phyloP scores from a whole-genome alignment of 108 stramenopile genomes.

The Fragilaria radians region DNA sequence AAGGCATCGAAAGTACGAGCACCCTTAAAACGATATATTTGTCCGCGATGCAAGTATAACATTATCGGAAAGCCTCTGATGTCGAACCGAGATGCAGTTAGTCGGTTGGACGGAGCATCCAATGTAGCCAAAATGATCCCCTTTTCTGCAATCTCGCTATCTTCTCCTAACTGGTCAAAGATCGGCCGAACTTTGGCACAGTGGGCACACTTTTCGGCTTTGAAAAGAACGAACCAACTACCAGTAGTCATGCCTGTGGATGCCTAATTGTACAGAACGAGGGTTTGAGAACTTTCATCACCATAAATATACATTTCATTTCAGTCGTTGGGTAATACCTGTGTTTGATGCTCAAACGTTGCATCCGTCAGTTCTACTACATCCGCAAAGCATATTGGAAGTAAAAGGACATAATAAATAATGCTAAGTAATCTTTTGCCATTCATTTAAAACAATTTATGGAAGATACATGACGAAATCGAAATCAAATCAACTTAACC shows the following conservation, averaged over 20 bases:
- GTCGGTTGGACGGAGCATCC: slow-evolving; percentile 7
- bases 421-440: too few species aligned
- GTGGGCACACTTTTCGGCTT: slow-evolving; percentile 2
- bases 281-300: background rate
- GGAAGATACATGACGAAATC: too few species aligned
- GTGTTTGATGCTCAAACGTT: slow-evolving; percentile 56
- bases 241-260: slow-evolving; percentile 46
- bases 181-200: background rate
- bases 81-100: background rate
- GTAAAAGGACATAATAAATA: too few species aligned
- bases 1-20: background rate
- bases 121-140: slow-evolving; percentile 3
- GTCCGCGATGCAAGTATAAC: background rate
- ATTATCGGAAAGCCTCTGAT: slow-evolving; percentile 4
- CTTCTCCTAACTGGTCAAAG: background rate
- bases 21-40: background rate
- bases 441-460: too few species aligned
- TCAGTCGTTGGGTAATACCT: background rate
- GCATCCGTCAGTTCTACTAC: slow-evolving; percentile 44
- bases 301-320: background rate
- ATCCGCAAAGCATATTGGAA: background rate
- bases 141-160: background rate
- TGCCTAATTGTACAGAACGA: slow-evolving; percentile 31
- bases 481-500: too few species aligned
- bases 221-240: slow-evolving; percentile 33